phyloP scores from a whole-genome alignment of 208 protist genomes.

The Trypanosoma lewisi region DNA sequence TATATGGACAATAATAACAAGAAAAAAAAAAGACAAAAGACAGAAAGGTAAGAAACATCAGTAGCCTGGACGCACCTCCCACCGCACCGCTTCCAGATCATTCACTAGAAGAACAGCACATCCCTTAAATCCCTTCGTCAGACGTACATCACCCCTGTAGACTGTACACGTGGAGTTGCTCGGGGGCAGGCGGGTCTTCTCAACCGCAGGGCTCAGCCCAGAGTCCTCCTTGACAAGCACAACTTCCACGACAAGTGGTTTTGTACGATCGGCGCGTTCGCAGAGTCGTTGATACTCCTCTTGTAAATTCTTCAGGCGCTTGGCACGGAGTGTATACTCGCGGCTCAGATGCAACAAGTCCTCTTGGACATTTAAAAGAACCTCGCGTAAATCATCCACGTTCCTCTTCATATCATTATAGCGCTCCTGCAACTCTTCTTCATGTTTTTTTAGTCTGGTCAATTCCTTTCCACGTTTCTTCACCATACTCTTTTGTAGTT shows the following conservation, averaged over 20 bases:
- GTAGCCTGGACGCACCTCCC: conserved; percentile 35
- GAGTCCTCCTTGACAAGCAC: conserved; percentile 17
- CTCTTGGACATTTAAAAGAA: conserved; percentile 24
- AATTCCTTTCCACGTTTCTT: conserved; percentile 63
- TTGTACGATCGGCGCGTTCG: conserved; percentile 14
- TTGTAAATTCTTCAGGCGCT: conserved; percentile 28
- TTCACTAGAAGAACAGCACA: conserved; percentile 48
- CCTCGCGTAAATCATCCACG: conserved; percentile 19
- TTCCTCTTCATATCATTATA: conserved; percentile 27
- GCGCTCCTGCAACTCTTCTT: conserved; percentile 42
- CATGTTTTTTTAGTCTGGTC: conserved; percentile 43
- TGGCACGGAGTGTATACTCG: conserved; percentile 43
- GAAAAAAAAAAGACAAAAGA: background rate
- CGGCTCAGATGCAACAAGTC: conserved; percentile 47
- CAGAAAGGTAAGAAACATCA: background rate
- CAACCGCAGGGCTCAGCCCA: too few species aligned
- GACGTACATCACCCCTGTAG: conserved; percentile 32
- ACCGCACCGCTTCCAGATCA: conserved; percentile 42
- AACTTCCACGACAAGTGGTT: conserved; percentile 25
- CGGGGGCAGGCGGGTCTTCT: conserved; percentile 7
- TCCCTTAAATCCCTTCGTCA: conserved; percentile 30
- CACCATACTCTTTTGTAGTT: conserved; percentile 21
- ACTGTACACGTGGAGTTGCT: conserved; percentile 6
- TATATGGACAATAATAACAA: background rate
- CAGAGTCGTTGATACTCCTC: conserved; percentile 29